These are phyloP conservation scores for Lasiodiplodia citricola DNA, from an alignment of 2,329 filamentous ascomycete species.

Conservation along the genomic window DNA sequence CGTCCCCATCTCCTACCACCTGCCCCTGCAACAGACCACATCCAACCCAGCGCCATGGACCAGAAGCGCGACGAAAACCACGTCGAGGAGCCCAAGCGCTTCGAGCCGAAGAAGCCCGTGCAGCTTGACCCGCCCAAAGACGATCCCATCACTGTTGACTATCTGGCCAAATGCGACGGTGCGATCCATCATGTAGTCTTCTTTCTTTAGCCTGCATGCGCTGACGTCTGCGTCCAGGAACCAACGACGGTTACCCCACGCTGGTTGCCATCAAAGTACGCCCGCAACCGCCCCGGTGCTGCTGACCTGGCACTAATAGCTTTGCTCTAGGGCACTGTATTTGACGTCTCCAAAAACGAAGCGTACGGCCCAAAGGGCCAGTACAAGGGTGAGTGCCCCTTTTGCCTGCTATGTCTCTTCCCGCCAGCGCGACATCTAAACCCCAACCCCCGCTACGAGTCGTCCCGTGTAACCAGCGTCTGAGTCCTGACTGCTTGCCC, in stretches of 20 bases:
- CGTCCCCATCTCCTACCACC: not conserved
- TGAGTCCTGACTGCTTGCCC: not conserved
- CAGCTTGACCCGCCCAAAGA: constrained; percentile 83
- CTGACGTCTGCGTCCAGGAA: constrained; percentile 54
- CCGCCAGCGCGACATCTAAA: not conserved
- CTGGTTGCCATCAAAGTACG: constrained; percentile 64
- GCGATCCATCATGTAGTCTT: constrained; percentile 42
- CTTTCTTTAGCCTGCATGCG: not conserved
- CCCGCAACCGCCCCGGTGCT: not conserved
- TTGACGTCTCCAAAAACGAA: constrained; percentile 90
- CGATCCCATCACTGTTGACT: constrained; percentile 80
- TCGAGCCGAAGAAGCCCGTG: constrained; percentile 79
- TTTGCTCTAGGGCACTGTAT: constrained; percentile 77
- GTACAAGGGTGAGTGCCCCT: constrained; percentile 73
- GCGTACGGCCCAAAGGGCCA: constrained; percentile 81
- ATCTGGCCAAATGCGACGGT: constrained; percentile 85
- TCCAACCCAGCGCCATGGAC: constrained; percentile 9
- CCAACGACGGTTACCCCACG: constrained; percentile 64
- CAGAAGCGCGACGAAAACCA: constrained; percentile 30
- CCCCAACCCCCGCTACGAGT: not conserved
- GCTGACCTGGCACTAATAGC: not conserved
- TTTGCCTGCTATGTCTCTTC: not conserved
- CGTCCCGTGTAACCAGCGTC: not conserved
- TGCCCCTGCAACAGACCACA: not conserved
- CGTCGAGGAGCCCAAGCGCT: constrained; percentile 57